These are phyloP conservation scores for Luffa aegyptiaca DNA, from an alignment of 306 rosid genomes.

Conservation along the genomic window DNA sequence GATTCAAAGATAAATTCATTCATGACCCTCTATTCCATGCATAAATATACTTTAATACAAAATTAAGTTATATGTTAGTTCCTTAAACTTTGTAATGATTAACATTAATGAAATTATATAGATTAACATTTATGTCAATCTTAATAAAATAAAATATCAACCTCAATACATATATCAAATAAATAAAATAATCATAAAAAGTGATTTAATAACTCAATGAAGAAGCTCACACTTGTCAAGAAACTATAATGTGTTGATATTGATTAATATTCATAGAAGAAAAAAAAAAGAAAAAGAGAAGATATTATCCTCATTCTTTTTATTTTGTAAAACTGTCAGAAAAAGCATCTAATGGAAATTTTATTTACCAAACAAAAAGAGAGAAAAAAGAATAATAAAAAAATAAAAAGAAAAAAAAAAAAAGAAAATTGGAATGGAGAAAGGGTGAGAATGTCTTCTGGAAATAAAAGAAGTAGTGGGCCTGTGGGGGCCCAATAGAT, in stretches of 20 bases:
- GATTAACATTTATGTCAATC: not conserved
- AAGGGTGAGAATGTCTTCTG: conserved; percentile 2
- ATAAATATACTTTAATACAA: not conserved
- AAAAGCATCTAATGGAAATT: not conserved
- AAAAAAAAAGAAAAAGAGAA: not conserved
- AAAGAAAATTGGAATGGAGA: not conserved
- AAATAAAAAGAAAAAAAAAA: not conserved
- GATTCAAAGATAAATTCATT: not conserved
- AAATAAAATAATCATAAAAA: not conserved
- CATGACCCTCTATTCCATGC: not conserved
- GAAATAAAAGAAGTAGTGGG: not conserved
- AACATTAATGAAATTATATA: too few relatives aligned
- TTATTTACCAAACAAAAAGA: not conserved
- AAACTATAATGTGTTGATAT: not conserved
- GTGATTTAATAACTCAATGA: not conserved
- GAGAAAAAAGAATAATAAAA: not conserved
- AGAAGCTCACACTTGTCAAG: not conserved
- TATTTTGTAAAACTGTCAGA: not conserved
- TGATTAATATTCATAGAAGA: not conserved
- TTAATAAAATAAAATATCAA: not conserved
- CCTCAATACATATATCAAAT: not conserved
- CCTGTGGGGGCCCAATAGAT: conserved; percentile 8
- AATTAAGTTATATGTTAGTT: not conserved
- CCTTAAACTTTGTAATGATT: not conserved
- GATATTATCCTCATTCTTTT: not conserved